These are phyloP conservation scores for Daldinia loculata DNA, from an alignment of 495 filamentous ascomycete species.

Conservation along the genomic window DNA sequence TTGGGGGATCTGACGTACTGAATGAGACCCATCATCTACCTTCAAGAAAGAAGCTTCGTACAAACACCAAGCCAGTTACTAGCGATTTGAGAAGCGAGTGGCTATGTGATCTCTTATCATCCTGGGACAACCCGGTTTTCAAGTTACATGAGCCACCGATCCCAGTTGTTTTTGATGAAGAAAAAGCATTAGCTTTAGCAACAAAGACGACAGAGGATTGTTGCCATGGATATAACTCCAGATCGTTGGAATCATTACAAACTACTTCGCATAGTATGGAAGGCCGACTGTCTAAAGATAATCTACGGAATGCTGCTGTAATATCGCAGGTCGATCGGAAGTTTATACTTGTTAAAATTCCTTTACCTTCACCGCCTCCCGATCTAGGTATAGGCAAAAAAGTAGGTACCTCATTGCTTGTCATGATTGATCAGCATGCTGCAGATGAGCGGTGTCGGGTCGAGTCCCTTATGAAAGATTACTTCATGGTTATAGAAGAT, in stretches of 20 bases:
- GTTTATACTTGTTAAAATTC: conserved; percentile 79
- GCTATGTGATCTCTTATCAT: conserved; percentile 49
- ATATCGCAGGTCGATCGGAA: conserved; percentile 89
- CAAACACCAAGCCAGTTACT: conserved; percentile 27
- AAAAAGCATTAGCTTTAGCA: conserved; percentile 35
- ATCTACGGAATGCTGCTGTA: conserved; percentile 69
- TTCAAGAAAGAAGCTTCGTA: conserved; percentile 29
- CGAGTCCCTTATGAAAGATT: conserved; percentile 67
- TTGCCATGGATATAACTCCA: conserved; percentile 36
- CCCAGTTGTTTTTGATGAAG: conserved; percentile 47
- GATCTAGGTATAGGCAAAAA: not conserved
- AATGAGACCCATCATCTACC: conserved; percentile 9
- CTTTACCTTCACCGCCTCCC: conserved; percentile 18
- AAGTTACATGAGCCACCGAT: conserved; percentile 48
- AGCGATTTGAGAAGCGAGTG: conserved; percentile 47
- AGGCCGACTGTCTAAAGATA: conserved; percentile 71
- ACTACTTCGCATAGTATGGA: conserved; percentile 36
- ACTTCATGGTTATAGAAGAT: conserved; percentile 41
- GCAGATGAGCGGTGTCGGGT: conserved; percentile 89
- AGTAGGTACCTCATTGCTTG: conserved; percentile 54
- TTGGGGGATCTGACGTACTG: not conserved
- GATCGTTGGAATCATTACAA: conserved; percentile 31
- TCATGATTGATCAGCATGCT: conserved; percentile 93
- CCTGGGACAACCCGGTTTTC: conserved; percentile 54
- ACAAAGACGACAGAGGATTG: conserved; percentile 37